Evolutionary conservation across 768 basidiomycete genomes (phyloP).

Genomic region (Leccinum rimulosum): DNA sequence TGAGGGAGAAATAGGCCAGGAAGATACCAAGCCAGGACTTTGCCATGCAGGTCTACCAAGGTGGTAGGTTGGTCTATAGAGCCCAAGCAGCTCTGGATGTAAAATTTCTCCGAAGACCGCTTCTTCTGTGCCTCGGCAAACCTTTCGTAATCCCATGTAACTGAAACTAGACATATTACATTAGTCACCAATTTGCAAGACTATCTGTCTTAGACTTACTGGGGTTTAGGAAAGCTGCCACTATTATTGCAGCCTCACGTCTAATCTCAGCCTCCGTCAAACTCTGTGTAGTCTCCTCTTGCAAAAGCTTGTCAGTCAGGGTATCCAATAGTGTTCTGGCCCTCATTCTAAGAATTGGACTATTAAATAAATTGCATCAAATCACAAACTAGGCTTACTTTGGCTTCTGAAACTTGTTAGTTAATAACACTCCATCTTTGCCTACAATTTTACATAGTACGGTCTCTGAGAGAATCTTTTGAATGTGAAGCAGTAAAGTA

Average conservation of each 20-base stretch:
- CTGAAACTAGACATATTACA: background rate
- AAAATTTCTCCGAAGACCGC: background rate
- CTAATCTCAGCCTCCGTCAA: background rate
- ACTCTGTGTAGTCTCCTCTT: background rate
- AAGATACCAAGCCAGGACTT: background rate
- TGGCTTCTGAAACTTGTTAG: no score
- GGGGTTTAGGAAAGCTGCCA: background rate
- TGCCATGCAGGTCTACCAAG: background rate
- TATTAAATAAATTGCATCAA: no score
- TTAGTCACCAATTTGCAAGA: background rate
- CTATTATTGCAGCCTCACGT: background rate
- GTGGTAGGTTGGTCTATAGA: background rate
- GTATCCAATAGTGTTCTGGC: no score
- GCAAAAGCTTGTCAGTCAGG: no score
- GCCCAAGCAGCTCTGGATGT: background rate
- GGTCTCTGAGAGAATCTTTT: no score
- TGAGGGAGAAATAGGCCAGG: background rate
- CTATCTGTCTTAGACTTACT: background rate
- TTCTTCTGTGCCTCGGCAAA: background rate
- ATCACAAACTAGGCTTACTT: no score
- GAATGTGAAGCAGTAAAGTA: no score
- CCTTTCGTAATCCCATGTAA: background rate
- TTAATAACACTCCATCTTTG: no score
- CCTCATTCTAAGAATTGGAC: no score
- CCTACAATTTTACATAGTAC: no score